Percentiles rank a stretch among this genome's conserved stretches.
Evolutionary conservation across 352 stramenopile genomes (phyloP).

Genomic region (Blastocystis sp.): DNA sequence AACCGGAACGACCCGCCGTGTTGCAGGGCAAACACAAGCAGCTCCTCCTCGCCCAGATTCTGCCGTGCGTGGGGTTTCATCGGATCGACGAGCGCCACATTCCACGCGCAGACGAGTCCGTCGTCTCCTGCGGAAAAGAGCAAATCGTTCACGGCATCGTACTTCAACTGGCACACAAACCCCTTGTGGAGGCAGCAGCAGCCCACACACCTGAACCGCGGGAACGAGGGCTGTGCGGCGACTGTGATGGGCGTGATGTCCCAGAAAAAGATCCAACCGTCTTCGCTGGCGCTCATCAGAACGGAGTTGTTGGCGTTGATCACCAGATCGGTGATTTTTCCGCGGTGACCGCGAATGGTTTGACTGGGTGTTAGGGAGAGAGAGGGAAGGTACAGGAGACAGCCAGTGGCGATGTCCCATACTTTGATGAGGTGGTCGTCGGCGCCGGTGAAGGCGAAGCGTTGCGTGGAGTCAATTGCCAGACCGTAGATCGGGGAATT

Average conservation of each 20-base stretch:
- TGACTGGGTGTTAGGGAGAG: neutral
- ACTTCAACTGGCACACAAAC: conserved; percentile 29
- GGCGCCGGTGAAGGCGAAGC: conserved; percentile 91
- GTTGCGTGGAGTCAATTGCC: conserved; percentile 87
- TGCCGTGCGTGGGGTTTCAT: neutral
- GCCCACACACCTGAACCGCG: conserved; percentile 13
- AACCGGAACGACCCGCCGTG: neutral
- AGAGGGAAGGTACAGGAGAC: neutral
- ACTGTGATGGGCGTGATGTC: conserved; percentile 24
- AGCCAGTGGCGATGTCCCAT: conserved; percentile 82
- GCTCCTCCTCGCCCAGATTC: neutral
- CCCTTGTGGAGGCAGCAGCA: conserved; percentile 18
- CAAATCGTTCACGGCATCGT: conserved; percentile 34
- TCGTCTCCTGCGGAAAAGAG: conserved; percentile 55
- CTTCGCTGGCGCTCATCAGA: conserved; percentile 50
- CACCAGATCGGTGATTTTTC: conserved; percentile 50
- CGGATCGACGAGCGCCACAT: neutral
- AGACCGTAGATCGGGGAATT: conserved; percentile 83
- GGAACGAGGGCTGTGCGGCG: neutral
- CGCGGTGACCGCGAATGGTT: conserved; percentile 47
- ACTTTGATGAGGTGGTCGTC: conserved; percentile 95
- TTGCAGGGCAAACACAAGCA: conserved; percentile 7
- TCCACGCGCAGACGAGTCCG: conserved; percentile 41
- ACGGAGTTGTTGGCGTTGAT: conserved; percentile 40
- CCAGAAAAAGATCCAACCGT: conserved; percentile 57